These are phyloP conservation scores for Ceratocystis destructans DNA, from an alignment of 2,329 filamentous ascomycete species.

Conservation along the genomic window DNA sequence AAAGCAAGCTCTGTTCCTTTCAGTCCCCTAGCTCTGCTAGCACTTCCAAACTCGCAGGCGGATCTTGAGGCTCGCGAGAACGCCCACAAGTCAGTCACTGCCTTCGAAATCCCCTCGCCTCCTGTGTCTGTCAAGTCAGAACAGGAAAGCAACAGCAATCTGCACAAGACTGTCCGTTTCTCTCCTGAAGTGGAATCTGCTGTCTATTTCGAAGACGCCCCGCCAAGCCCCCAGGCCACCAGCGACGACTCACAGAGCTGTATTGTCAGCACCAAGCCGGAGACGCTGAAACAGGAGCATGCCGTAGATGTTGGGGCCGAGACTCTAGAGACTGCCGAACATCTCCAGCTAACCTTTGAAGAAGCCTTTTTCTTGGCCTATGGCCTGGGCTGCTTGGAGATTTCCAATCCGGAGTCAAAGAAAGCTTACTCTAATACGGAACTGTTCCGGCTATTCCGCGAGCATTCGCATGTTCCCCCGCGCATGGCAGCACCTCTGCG, in stretches of 20 bases:
- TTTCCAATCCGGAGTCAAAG: slow-evolving; percentile 40
- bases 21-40: slow-evolving; percentile 9
- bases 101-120: slow-evolving; percentile 11
- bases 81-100: background rate
- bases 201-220: slow-evolving; percentile 41
- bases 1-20: slow-evolving; percentile 1
- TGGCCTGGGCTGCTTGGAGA: slow-evolving; percentile 56
- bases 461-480: slow-evolving; percentile 53
- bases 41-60: slow-evolving; percentile 11
- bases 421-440: slow-evolving; percentile 37
- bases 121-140: slow-evolving; percentile 4
- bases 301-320: background rate
- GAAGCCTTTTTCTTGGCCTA: slow-evolving; percentile 87
- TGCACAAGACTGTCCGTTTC: slow-evolving; percentile 55
- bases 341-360: slow-evolving; percentile 80
- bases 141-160: slow-evolving; percentile 25
- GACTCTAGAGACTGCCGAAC: slow-evolving; percentile 48
- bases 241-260: background rate
- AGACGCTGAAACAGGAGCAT: slow-evolving; percentile 18
- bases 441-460: slow-evolving; percentile 54
- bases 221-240: slow-evolving; percentile 32
- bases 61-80: slow-evolving; percentile 2
- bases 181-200: slow-evolving; percentile 53
- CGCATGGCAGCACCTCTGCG: slow-evolving; percentile 33
- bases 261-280: slow-evolving; percentile 19